These are phyloP conservation scores for Xylaria acuta DNA, from an alignment of 495 filamentous ascomycete genomes.

Conservation along the genomic window DNA sequence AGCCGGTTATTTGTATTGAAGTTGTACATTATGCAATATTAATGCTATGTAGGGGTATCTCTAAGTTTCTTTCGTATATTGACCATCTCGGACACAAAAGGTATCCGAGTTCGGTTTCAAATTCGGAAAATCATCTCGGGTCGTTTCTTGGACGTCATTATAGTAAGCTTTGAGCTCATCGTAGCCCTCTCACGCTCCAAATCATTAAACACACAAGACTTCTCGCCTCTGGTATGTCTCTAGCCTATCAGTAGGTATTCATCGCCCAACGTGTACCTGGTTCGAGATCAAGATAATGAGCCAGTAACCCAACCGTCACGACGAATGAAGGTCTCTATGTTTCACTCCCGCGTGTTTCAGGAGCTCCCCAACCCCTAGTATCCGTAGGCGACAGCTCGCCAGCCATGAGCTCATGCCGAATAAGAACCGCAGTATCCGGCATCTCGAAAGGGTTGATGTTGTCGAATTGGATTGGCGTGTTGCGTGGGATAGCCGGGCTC, in stretches of 20 bases:
- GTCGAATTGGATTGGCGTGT: not conserved
- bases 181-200: not conserved
- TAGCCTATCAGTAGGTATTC: not conserved
- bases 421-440: not conserved
- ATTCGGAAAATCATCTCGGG: not conserved
- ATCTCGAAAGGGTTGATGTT: not conserved
- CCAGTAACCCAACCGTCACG: not conserved
- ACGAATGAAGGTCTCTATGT: not conserved
- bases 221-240: not conserved
- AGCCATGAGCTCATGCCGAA: not conserved
- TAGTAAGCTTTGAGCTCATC: not conserved
- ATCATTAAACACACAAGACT: not conserved
- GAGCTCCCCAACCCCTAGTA: not conserved
- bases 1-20: not conserved
- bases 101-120: not conserved
- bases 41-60: not conserved
- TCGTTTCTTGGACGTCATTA: not conserved
- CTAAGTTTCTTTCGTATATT: not conserved
- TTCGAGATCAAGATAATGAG: not conserved
- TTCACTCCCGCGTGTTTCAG: not conserved
- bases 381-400: conserved; percentile 6
- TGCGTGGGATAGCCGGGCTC: conserved; percentile 14
- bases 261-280: not conserved
- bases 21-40: not conserved
- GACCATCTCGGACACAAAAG: not conserved